A percentile compares a stretch with the other conserved stretches of the same genome.
Conservation (phyloP, 495 filamentous ascomycete species). For the Aspergillus campestris region DNA sequence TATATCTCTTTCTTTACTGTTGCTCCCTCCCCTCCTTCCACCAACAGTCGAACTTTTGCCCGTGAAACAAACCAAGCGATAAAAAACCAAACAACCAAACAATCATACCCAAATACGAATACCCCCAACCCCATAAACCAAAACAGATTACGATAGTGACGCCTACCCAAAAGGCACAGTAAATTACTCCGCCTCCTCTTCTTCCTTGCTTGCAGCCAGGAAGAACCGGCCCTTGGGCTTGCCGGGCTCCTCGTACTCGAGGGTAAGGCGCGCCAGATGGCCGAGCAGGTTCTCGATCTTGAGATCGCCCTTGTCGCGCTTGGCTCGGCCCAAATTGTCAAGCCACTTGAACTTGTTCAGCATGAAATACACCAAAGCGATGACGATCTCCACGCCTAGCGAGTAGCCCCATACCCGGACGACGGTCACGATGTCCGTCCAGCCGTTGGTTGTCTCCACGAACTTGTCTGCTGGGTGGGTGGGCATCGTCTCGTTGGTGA, state of each 20-base stretch:
- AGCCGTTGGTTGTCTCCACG: conserved; percentile 47
- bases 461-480: conserved; percentile 32
- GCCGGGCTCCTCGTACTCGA: conserved; percentile 57
- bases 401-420: conserved; percentile 72
- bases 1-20: too few relatives aligned
- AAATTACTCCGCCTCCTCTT: conserved; percentile 32
- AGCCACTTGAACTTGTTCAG: conserved; percentile 60
- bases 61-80: too few relatives aligned
- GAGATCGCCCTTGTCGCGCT: conserved; percentile 57
- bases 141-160: too few relatives aligned
- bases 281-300: conserved; percentile 68
- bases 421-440: conserved; percentile 66
- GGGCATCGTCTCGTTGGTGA: conserved; percentile 43
- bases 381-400: conserved; percentile 64
- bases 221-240: conserved; percentile 29
- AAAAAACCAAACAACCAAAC: too few relatives aligned
- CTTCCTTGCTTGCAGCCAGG: conserved; percentile 34
- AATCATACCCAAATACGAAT: too few relatives aligned
- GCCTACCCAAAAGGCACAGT: not conserved
- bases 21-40: too few relatives aligned
- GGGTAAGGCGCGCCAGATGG: conserved; percentile 57
- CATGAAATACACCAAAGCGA: conserved; percentile 66
- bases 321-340: conserved; percentile 62
- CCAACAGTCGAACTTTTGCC: too few relatives aligned
- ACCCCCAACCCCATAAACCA: too few relatives aligned